Conservation (phyloP, 495 filamentous ascomycete species). For the Cercophora sp. region DNA sequence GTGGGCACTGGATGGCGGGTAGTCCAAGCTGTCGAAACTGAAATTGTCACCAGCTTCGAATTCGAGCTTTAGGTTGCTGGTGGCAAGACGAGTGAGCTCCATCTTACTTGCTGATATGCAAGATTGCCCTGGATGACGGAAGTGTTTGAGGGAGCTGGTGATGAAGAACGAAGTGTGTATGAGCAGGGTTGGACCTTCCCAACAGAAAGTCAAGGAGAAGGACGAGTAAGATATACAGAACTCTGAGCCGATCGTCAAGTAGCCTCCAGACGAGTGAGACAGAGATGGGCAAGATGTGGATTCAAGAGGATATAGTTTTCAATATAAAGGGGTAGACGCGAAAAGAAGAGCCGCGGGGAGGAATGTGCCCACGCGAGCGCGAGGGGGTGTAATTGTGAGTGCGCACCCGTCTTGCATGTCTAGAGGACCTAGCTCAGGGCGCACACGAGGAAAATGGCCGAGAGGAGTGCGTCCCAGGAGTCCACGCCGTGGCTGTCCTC, state of each 20-base stretch:
- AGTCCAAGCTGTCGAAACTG: constrained; percentile 16
- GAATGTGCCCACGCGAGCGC: constrained; percentile 18
- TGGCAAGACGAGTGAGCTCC: constrained; percentile 9
- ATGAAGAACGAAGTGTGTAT: constrained; percentile 7
- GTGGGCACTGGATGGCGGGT: constrained; percentile 22
- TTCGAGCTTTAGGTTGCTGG: constrained; percentile 23
- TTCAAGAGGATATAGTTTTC: constrained; percentile 21
- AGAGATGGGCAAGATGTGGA: constrained; percentile 16
- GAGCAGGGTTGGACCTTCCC: constrained; percentile 14
- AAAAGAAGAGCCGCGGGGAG: constrained; percentile 16
- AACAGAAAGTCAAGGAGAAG: constrained; percentile 19
- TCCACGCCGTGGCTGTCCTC: background rate
- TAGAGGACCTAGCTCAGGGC: constrained; percentile 7
- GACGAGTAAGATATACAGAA: constrained; percentile 21
- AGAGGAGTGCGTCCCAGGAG: background rate
- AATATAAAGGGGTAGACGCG: constrained; percentile 24
- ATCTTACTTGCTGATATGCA: constrained; percentile 12
- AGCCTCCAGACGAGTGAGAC: constrained; percentile 12
- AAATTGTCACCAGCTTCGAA: constrained; percentile 22
- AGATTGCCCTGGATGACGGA: background rate
- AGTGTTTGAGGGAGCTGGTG: background rate
- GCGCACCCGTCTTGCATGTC: background rate
- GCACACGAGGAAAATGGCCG: constrained; percentile 15
- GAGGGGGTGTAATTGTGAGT: constrained; percentile 7
- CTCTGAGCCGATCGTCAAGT: constrained; percentile 14